phyloP scores from a whole-genome alignment of 768 basidiomycete genomes.

The Xanthoconium purpureum region DNA sequence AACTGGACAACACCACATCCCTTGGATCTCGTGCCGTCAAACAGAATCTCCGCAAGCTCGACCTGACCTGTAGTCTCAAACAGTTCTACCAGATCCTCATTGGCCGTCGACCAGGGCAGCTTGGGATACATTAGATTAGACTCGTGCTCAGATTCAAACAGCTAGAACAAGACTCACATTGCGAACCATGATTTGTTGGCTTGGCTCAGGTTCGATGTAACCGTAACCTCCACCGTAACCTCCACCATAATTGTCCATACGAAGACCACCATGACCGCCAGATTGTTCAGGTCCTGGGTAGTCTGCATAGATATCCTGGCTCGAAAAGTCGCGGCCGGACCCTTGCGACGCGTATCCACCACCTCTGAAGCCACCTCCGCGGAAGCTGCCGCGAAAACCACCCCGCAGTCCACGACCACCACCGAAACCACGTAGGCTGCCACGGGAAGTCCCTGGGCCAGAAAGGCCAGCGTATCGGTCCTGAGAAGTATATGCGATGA shows the following conservation, averaged over 20 bases:
- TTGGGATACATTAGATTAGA: conserved; percentile 34
- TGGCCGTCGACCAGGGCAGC: conserved; percentile 98
- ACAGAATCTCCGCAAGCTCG: conserved; percentile 90
- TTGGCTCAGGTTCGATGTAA: conserved; percentile 71
- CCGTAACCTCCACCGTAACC: conserved; percentile 37
- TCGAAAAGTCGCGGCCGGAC: conserved; percentile 70
- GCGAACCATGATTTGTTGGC: conserved; percentile 96
- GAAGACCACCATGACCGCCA: conserved; percentile 32
- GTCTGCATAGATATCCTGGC: conserved; percentile 87
- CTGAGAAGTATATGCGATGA: conserved; percentile 34
- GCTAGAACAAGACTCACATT: conserved; percentile 63
- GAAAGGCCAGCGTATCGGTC: conserved; percentile 88
- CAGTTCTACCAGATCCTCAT: conserved; percentile 95
- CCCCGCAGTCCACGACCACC: conserved; percentile 35
- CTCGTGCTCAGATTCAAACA: background rate
- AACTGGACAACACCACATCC: conserved; percentile 97
- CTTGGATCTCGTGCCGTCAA: conserved; percentile 88
- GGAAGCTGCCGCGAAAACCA: conserved; percentile 38
- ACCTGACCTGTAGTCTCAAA: conserved; percentile 98
- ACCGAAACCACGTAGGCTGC: conserved; percentile 55
- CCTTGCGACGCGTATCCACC: conserved; percentile 44
- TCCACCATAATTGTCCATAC: conserved; percentile 36
- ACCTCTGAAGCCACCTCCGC: conserved; percentile 51
- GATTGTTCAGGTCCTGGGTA: conserved; percentile 85
- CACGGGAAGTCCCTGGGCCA: conserved; percentile 56